phyloP scores from a whole-genome alignment of 2,329 filamentous ascomycete genomes.

The Verticillium isaacii region DNA sequence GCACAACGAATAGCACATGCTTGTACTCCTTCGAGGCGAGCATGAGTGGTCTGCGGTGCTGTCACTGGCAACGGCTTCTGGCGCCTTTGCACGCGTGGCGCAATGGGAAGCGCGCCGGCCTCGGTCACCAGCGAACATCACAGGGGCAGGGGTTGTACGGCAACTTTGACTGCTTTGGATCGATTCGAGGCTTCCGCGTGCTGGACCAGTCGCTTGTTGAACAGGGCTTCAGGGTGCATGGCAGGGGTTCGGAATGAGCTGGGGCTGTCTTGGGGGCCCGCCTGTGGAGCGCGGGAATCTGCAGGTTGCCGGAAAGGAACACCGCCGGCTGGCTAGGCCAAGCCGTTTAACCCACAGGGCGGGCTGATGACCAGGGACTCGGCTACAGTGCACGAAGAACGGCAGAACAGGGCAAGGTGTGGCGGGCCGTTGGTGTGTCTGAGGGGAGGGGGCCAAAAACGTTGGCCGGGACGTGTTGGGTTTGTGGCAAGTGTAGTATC shows the following conservation, averaged over 20 bases:
- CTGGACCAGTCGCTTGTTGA: neutral
- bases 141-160: neutral
- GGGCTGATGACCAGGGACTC: neutral
- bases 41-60: neutral
- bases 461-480: too few species aligned
- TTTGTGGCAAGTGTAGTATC: neutral
- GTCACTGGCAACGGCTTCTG: conserved; percentile 3
- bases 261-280: conserved; percentile 4
- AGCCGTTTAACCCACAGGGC: neutral
- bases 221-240: neutral
- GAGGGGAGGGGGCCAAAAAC: too few species aligned
- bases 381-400: neutral
- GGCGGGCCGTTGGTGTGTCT: neutral
- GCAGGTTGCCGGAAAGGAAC: conserved; percentile 15
- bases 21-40: neutral
- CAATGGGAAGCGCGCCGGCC: conserved; percentile 2
- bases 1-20: neutral
- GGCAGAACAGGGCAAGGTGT: neutral
- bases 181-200: conserved; percentile 13
- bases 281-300: conserved; percentile 11
- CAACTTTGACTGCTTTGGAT: conserved; percentile 2
- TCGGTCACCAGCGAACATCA: neutral
- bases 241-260: conserved; percentile 11
- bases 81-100: conserved; percentile 12
- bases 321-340: conserved; percentile 5